Evolutionary conservation across 2,329 filamentous ascomycete species (phyloP).

Genomic region (Tolypocladium pustulatum): DNA sequence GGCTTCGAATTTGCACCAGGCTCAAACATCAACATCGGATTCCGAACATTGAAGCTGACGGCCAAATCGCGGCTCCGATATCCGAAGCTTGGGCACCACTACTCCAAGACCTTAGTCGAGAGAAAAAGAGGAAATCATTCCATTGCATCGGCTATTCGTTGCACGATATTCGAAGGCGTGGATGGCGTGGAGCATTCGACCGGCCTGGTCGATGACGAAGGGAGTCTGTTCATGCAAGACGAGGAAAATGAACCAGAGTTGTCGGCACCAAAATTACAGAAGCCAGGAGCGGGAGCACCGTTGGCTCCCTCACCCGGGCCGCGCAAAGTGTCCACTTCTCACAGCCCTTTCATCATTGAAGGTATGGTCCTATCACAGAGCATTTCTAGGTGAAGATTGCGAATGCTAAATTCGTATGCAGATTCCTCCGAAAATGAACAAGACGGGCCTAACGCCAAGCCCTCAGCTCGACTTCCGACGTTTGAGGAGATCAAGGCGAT

Average conservation of each 20-base stretch:
- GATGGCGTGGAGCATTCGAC: neutral
- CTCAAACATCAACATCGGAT: slow-evolving; percentile 21
- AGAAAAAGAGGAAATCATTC: slow-evolving; percentile 42
- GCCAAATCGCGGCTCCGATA: slow-evolving; percentile 33
- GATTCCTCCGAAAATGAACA: neutral
- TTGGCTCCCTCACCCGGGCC: neutral
- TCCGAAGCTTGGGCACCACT: slow-evolving; percentile 42
- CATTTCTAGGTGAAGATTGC: neutral
- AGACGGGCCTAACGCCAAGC: neutral
- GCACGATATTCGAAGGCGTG: slow-evolving; percentile 34
- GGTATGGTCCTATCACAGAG: neutral
- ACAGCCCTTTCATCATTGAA: neutral
- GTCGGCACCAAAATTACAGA: neutral
- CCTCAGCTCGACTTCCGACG: neutral
- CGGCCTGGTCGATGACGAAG: neutral
- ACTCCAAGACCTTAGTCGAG: slow-evolving; percentile 47
- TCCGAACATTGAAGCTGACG: slow-evolving; percentile 33
- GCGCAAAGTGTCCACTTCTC: neutral
- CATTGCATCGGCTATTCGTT: slow-evolving; percentile 45
- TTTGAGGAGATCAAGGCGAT: neutral
- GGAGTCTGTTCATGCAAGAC: slow-evolving; percentile 15
- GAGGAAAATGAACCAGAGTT: neutral
- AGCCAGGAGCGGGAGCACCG: neutral
- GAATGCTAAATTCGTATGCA: neutral
- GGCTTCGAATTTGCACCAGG: slow-evolving; percentile 38